These are phyloP conservation scores for Fusarium tanahbumbuense DNA, from an alignment of 2,329 filamentous ascomycete species.

Conservation along the genomic window DNA sequence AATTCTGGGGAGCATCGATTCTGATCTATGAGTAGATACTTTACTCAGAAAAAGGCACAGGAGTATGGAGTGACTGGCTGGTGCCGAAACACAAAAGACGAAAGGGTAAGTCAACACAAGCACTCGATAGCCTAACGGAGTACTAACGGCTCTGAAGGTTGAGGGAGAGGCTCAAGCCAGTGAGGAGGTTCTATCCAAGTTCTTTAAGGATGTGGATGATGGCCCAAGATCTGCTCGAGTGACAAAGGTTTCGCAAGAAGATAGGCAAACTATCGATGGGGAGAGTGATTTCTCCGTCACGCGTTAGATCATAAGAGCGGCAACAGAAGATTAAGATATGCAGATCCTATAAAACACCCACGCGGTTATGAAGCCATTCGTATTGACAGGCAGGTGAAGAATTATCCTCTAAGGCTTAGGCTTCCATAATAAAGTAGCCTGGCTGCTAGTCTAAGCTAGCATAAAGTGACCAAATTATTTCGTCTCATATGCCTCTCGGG, in stretches of 20 bases:
- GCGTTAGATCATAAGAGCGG: slow-evolving; percentile 40
- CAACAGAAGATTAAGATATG: background rate
- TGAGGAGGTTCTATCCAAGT: slow-evolving; percentile 71
- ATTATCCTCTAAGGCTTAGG: too few species aligned
- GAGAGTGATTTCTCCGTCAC: slow-evolving; percentile 75
- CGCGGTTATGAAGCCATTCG: background rate
- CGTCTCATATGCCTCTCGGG: too few species aligned
- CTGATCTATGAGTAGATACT: slow-evolving; percentile 57
- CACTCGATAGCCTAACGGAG: background rate
- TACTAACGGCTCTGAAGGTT: slow-evolving; percentile 67
- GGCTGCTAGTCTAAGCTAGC: too few species aligned
- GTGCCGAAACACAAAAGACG: slow-evolving; percentile 69
- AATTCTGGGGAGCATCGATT: background rate
- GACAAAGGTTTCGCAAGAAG: slow-evolving; percentile 76
- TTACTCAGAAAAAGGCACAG: slow-evolving; percentile 63
- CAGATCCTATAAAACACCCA: background rate
- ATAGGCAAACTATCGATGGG: slow-evolving; percentile 72
- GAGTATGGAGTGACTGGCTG: slow-evolving; percentile 68
- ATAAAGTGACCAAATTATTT: too few species aligned
- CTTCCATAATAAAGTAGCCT: too few species aligned
- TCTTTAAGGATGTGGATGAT: slow-evolving; percentile 79
- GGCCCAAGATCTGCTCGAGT: slow-evolving; percentile 81
- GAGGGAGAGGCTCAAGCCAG: slow-evolving; percentile 89
- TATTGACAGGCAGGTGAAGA: background rate
- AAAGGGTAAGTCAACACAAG: slow-evolving; percentile 57